A percentile compares a stretch with the other conserved stretches of the same genome.
Evolutionary conservation across 2,329 filamentous ascomycete species (phyloP).

Genomic region (Sordariomycetes sp.): DNA sequence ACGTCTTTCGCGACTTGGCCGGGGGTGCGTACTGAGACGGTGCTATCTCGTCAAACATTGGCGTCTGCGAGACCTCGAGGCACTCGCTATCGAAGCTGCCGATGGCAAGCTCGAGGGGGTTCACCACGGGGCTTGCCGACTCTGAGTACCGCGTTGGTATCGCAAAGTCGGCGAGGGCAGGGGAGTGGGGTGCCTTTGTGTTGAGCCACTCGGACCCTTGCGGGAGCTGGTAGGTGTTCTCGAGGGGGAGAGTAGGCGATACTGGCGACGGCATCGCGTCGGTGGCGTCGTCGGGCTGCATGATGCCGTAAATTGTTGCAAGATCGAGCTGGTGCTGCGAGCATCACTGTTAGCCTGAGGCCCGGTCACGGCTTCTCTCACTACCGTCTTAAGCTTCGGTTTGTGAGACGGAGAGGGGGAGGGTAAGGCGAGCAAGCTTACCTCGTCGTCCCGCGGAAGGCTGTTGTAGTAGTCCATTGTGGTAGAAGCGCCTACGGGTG

Average conservation of each 20-base stretch:
- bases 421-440: not conserved
- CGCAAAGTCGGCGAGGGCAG: conserved; percentile 14
- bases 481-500: not conserved
- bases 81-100: conserved; percentile 11
- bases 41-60: conserved; percentile 12
- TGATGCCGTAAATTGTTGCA: not conserved
- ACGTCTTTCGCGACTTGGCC: conserved; percentile 1
- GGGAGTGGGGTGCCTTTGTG: conserved; percentile 16
- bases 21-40: not conserved
- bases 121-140: conserved; percentile 17
- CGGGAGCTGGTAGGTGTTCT: conserved; percentile 15
- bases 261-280: conserved; percentile 20
- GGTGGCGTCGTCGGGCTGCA: conserved; percentile 16
- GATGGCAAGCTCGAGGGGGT: conserved; percentile 17
- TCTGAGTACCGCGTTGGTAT: conserved; percentile 12
- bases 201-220: conserved; percentile 12
- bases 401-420: not conserved
- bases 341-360: not conserved
- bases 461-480: not conserved
- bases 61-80: conserved; percentile 11
- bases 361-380: not conserved
- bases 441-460: not conserved
- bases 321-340: not conserved
- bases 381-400: not conserved
- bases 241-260: conserved; percentile 15